A percentile compares a stretch with the other conserved stretches of the same genome.
Conservation (phyloP, 2,329 filamentous ascomycete species). For the Ilyonectria robusta region DNA sequence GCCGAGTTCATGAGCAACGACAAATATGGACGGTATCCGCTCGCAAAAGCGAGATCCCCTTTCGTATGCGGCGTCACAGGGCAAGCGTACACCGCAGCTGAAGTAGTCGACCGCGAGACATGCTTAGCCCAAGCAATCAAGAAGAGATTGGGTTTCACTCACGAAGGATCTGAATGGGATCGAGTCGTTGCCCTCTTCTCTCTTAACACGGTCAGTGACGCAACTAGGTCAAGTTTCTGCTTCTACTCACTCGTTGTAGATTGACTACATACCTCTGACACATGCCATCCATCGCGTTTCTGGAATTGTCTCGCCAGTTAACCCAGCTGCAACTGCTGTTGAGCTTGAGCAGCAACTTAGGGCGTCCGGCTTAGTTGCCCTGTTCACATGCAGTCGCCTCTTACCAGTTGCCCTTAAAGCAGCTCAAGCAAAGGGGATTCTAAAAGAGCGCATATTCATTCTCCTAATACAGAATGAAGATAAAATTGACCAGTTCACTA, state of each 20-base stretch:
- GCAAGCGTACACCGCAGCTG: not conserved
- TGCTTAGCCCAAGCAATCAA: not conserved
- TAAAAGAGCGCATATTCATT: not conserved
- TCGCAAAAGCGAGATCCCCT: not conserved
- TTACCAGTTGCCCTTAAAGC: not conserved
- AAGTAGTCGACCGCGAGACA: not conserved
- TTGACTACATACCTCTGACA: not conserved
- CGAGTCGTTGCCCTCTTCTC: constrained; percentile 3
- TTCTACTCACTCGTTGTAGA: not conserved
- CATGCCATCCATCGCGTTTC: not conserved
- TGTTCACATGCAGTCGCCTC: not conserved
- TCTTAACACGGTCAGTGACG: constrained; percentile 5
- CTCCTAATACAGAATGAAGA: not conserved
- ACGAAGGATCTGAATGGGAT: constrained; percentile 1
- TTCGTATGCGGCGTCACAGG: constrained; percentile 2
- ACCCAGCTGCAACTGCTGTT: not conserved
- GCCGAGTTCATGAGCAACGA: constrained; percentile 7
- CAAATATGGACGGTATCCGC: not conserved
- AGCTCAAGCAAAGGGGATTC: not conserved
- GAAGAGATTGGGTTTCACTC: not conserved
- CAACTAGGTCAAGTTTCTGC: too few relatives aligned
- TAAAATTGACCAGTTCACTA: not conserved
- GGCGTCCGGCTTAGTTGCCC: too few relatives aligned
- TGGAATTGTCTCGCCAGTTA: not conserved
- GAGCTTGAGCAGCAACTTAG: not conserved